phyloP scores from a whole-genome alignment of 176 grass and related monocot genomes.

The Phragmites australis region DNA sequence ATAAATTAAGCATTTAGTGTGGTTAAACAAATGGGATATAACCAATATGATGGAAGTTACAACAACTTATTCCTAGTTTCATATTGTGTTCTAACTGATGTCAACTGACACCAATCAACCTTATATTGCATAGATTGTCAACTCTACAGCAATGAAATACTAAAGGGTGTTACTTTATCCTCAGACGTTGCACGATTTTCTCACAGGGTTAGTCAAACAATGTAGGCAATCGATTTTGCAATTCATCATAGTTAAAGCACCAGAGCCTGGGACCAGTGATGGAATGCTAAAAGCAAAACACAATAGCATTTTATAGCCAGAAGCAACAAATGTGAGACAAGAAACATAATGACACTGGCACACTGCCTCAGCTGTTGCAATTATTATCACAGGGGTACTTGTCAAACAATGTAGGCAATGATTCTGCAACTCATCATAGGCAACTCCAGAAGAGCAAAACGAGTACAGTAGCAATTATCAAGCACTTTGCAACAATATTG shows the following conservation, averaged over 20 bases:
- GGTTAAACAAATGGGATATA: not conserved
- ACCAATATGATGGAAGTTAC: not conserved
- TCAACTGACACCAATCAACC: not conserved
- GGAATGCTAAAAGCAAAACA: not conserved
- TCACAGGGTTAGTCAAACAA: constrained; percentile 35
- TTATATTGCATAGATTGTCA: not conserved
- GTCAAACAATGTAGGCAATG: constrained; percentile 32
- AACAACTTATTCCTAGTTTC: not conserved
- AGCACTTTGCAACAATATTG: not conserved
- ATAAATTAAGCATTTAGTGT: constrained; percentile 13
- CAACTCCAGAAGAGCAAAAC: not conserved
- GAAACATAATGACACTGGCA: not conserved
- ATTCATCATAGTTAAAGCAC: constrained; percentile 42
- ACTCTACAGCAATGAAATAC: not conserved
- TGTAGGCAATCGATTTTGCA: constrained; percentile 41
- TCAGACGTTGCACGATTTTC: constrained; percentile 14
- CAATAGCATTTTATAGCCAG: not conserved
- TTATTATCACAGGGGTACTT: constrained; percentile 11
- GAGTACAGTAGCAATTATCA: not conserved
- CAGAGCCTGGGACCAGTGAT: not conserved
- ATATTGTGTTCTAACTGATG: not conserved
- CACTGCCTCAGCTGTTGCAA: constrained; percentile 34
- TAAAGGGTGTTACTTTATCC: not conserved
- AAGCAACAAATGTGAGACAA: not conserved
- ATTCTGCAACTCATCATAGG: constrained; percentile 29